These are phyloP conservation scores for Xylariaceae sp. DNA, from an alignment of 2,329 filamentous ascomycete genomes.

Conservation along the genomic window DNA sequence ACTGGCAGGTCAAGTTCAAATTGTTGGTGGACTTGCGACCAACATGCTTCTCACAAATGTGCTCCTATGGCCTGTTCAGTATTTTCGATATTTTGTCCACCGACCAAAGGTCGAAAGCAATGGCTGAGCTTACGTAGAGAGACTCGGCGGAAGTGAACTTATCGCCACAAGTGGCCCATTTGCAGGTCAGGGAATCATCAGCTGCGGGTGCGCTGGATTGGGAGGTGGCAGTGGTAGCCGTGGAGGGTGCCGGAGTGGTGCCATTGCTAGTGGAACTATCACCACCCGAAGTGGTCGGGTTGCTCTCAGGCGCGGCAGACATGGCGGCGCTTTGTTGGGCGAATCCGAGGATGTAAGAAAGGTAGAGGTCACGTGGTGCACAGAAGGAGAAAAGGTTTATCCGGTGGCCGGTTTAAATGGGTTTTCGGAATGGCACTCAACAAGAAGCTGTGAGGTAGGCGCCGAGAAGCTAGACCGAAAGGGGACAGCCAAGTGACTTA, in stretches of 20 bases:
- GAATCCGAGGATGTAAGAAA: not conserved
- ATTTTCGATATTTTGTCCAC: not conserved
- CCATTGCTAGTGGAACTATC: constrained; percentile 46
- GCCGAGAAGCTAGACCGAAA: constrained; percentile 8
- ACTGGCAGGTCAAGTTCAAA: constrained; percentile 93
- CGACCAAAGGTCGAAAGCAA: no score
- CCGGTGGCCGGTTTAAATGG: not conserved
- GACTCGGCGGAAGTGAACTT: constrained; percentile 54
- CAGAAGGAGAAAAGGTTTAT: constrained; percentile 1
- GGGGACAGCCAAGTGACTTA: constrained; percentile 2
- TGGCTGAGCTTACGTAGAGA: constrained; percentile 55
- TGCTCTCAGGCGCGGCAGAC: constrained; percentile 24
- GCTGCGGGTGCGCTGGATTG: constrained; percentile 36
- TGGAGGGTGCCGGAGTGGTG: constrained; percentile 48
- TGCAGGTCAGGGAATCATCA: constrained; percentile 53
- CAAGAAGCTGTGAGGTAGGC: not conserved
- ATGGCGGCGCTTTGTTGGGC: constrained; percentile 8
- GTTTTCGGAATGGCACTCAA: not conserved
- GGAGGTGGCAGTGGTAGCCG: constrained; percentile 42
- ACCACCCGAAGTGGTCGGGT: constrained; percentile 21
- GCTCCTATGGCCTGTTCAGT: constrained; percentile 58
- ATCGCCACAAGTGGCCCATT: constrained; percentile 56
- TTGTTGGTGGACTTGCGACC: constrained; percentile 99
- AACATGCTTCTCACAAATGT: constrained; percentile 97
- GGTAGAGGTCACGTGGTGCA: constrained; percentile 7